Evolutionary conservation across 306 rosid genomes (phyloP).

Genomic region (Astragalus glycyphyllos): DNA sequence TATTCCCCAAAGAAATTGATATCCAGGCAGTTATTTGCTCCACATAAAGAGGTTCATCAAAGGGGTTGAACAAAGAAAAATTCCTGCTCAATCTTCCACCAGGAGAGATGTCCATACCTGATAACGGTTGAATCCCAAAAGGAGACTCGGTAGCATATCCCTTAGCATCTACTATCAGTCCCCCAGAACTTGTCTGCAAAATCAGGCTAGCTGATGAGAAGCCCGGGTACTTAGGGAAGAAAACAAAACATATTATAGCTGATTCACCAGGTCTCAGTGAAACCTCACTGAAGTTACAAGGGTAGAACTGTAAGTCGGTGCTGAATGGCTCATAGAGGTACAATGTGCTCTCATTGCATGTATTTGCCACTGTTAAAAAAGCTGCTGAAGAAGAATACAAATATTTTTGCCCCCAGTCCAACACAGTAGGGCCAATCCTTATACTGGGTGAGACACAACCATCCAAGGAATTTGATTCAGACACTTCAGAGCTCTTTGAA

Average conservation of each 20-base stretch:
- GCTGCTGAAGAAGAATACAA: slow-evolving; percentile 75
- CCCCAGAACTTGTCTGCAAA: slow-evolving; percentile 92
- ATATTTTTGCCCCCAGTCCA: slow-evolving; percentile 81
- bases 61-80: slow-evolving; percentile 79
- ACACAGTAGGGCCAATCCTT: slow-evolving; percentile 68
- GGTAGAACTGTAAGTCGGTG: slow-evolving; percentile 84
- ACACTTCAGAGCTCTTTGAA: slow-evolving; percentile 54
- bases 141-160: slow-evolving; percentile 85
- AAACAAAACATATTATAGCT: slow-evolving; percentile 69
- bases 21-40: slow-evolving; percentile 79
- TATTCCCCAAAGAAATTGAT: slow-evolving; percentile 68
- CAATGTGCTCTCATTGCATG: slow-evolving; percentile 74
- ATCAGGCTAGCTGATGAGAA: slow-evolving; percentile 77
- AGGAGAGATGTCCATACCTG: slow-evolving; percentile 61
- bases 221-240: slow-evolving; percentile 81
- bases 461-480: slow-evolving; percentile 53
- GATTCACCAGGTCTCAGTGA: slow-evolving; percentile 80
- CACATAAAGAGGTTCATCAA: slow-evolving; percentile 73
- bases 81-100: slow-evolving; percentile 79
- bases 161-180: slow-evolving; percentile 79
- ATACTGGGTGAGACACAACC: slow-evolving; percentile 62
- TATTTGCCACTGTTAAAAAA: slow-evolving; percentile 75
- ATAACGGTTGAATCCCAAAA: slow-evolving; percentile 71
- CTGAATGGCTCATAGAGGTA: slow-evolving; percentile 91
- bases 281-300: slow-evolving; percentile 83